Percentiles rank a stretch among this genome's conserved stretches.
Evolutionary conservation across 1,284 basidiomycete genomes (phyloP).

Genomic region (Phlebopus sp.): DNA sequence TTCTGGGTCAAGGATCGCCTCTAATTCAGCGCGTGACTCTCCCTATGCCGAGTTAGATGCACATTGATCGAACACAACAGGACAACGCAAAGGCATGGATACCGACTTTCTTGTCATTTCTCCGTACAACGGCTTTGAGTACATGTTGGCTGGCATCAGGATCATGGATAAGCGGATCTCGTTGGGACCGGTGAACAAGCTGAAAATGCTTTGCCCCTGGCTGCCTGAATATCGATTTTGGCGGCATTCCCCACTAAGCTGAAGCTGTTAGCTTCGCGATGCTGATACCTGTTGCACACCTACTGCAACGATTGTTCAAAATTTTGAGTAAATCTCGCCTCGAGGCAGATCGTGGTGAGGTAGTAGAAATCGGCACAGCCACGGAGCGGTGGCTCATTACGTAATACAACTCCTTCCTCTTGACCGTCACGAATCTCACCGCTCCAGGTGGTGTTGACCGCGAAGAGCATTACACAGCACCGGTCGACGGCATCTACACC

Average conservation of each 20-base stretch:
- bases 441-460: slow-evolving; percentile 19
- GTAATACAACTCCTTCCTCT: slow-evolving; percentile 32
- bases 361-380: slow-evolving; percentile 21
- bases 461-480: slow-evolving; percentile 11
- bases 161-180: slow-evolving; percentile 95
- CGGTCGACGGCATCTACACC: slow-evolving; percentile 3
- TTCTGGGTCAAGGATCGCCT: slow-evolving; percentile 55
- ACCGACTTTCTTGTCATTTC: slow-evolving; percentile 66
- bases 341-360: neutral
- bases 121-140: slow-evolving; percentile 76
- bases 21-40: slow-evolving; percentile 75
- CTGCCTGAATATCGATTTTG: slow-evolving; percentile 85
- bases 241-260: slow-evolving; percentile 44
- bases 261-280: neutral
- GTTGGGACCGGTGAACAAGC: slow-evolving; percentile 94
- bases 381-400: slow-evolving; percentile 20
- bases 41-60: slow-evolving; percentile 45
- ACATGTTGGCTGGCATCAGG: slow-evolving; percentile 88
- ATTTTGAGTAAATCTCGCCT: neutral
- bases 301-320: neutral
- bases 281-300: neutral
- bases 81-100: slow-evolving; percentile 5
- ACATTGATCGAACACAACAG: slow-evolving; percentile 5
- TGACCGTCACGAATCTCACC: slow-evolving; percentile 24
- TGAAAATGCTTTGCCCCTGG: slow-evolving; percentile 92